phyloP scores from a whole-genome alignment of 2,329 filamentous ascomycete species.

The Hypoxylon sp. region DNA sequence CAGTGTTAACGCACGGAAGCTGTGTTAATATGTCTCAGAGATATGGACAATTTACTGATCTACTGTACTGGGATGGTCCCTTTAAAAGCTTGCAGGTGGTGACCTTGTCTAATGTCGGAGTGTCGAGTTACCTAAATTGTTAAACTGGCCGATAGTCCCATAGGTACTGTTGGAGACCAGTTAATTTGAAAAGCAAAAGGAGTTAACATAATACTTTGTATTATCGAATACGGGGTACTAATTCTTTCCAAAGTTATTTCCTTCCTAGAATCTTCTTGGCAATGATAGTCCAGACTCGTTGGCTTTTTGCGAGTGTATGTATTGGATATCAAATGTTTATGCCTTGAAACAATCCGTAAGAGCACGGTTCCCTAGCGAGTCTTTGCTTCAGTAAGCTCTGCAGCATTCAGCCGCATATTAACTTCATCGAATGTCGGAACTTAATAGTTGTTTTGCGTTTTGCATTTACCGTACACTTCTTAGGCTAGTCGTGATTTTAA shows the following conservation, averaged over 20 bases:
- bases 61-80: slow-evolving; percentile 4
- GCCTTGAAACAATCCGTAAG: slow-evolving; percentile 1
- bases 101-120: slow-evolving; percentile 1
- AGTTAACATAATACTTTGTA: neutral
- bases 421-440: slow-evolving; percentile 19
- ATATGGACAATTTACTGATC: slow-evolving; percentile 3
- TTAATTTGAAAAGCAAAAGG: slow-evolving; percentile 17
- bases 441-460: slow-evolving; percentile 16
- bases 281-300: slow-evolving; percentile 8
- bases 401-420: slow-evolving; percentile 18
- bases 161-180: slow-evolving; percentile 8
- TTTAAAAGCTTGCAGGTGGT: neutral
- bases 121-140: slow-evolving; percentile 19
- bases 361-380: slow-evolving; percentile 14
- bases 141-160: neutral
- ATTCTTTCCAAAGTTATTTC: neutral
- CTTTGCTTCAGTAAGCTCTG: slow-evolving; percentile 14
- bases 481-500: neutral
- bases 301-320: neutral
- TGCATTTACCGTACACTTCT: slow-evolving; percentile 11
- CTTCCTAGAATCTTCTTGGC: neutral
- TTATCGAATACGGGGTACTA: slow-evolving; percentile 4
- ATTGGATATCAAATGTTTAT: neutral
- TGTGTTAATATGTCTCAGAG: slow-evolving; percentile 14
- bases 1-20: slow-evolving; percentile 7